A percentile compares a stretch with the other conserved stretches of the same genome.
These are phyloP conservation scores for Blastobotrys serpentis DNA, from an alignment of 1,139 yeast species.

Conservation along the genomic window DNA sequence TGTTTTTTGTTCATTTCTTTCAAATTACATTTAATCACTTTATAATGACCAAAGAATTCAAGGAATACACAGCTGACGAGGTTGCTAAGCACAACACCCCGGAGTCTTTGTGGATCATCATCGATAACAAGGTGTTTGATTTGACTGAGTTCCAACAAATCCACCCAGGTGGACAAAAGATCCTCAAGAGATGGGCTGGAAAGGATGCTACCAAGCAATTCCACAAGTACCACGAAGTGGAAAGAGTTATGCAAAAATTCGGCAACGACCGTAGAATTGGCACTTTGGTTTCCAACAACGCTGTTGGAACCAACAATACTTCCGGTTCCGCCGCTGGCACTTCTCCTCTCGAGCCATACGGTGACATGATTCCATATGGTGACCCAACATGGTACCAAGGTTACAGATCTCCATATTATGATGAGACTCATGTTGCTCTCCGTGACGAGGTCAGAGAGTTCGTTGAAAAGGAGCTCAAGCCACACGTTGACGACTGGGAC, in stretches of 20 bases:
- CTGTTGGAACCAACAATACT: constrained; percentile 18
- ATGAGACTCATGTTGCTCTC: constrained; percentile 41
- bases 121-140: constrained; percentile 85
- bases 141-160: constrained; percentile 79
- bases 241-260: constrained; percentile 41
- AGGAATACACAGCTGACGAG: constrained; percentile 45
- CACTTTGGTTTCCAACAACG: constrained; percentile 27
- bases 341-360: constrained; percentile 33
- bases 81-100: constrained; percentile 74
- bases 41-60: neutral
- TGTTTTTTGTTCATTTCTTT: neutral
- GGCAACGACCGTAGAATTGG: constrained; percentile 43
- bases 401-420: constrained; percentile 42
- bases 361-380: constrained; percentile 45
- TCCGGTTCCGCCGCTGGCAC: constrained; percentile 19
- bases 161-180: constrained; percentile 88
- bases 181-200: constrained; percentile 78
- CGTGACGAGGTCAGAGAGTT: constrained; percentile 42
- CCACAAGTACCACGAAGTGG: constrained; percentile 46
- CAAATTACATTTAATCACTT: too few species aligned
- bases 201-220: constrained; percentile 86
- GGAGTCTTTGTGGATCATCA: constrained; percentile 83
- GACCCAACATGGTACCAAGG: constrained; percentile 48
- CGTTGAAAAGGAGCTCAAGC: constrained; percentile 42
- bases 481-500: constrained; percentile 46